Percentiles rank a stretch among this genome's conserved stretches.
These are phyloP conservation scores for Phytophthora kernoviae DNA, from an alignment of 352 stramenopile species.

Conservation along the genomic window DNA sequence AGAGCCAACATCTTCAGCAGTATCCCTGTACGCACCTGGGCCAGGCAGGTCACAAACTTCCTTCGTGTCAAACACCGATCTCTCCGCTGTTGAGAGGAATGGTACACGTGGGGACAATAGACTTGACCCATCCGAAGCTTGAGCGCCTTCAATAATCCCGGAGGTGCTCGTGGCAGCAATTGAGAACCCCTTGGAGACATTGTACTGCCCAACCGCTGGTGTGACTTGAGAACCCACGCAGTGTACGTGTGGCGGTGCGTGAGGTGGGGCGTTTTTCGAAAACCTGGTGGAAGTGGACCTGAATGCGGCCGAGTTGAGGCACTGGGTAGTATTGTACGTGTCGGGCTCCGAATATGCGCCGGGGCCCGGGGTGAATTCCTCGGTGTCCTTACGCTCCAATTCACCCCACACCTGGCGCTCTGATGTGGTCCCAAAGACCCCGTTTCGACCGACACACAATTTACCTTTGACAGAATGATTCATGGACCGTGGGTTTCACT, in stretches of 20 bases:
- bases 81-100: slow-evolving; percentile 54
- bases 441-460: slow-evolving; percentile 61
- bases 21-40: slow-evolving; percentile 51
- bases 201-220: slow-evolving; percentile 60
- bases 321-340: slow-evolving; percentile 40
- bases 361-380: slow-evolving; percentile 59
- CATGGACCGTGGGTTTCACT: slow-evolving; percentile 69
- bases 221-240: slow-evolving; percentile 48
- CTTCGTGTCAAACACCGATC: slow-evolving; percentile 48
- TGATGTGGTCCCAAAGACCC: slow-evolving; percentile 76
- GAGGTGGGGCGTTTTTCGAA: slow-evolving; percentile 39
- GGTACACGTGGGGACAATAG: slow-evolving; percentile 24
- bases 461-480: slow-evolving; percentile 52
- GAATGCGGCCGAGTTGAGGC: slow-evolving; percentile 56
- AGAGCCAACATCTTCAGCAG: slow-evolving; percentile 2
- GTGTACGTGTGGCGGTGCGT: slow-evolving; percentile 56
- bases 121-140: slow-evolving; percentile 8
- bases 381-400: slow-evolving; percentile 48
- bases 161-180: slow-evolving; percentile 5
- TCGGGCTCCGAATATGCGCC: slow-evolving; percentile 56
- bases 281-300: slow-evolving; percentile 66
- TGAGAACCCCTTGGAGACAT: slow-evolving; percentile 38
- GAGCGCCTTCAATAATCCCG: slow-evolving; percentile 1
- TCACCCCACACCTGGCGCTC: slow-evolving; percentile 75
- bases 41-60: slow-evolving; percentile 49